Base-by-base conservation (phyloP, 129 eudicot genomes). In the Mikania micrantha region DNA sequence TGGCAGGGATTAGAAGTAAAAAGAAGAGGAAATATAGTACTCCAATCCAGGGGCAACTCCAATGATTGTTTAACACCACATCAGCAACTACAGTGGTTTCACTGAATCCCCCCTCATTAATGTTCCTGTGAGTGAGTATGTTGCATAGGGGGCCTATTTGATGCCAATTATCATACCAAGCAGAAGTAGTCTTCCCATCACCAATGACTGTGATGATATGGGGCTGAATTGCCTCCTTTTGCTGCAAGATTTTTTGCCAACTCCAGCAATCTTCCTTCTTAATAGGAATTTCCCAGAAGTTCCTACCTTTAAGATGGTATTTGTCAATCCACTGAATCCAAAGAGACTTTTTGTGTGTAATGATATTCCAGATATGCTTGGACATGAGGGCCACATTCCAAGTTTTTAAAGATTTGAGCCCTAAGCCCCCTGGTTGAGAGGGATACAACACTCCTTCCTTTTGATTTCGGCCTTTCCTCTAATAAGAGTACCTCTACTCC, bases 41-140 rank as follows among this genome's bases (percentile, higher is more conserved):
- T 15, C 45, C 45, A 40, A 3, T 40, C 15, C 3, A 0, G 15
- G 0, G 45, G 45, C 45, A 15, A 40, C 0, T 9, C 45, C 45
- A 40, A 0, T 9, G 3, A 1, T 12, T n/a, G 0, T 40, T 1
- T 0, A 1, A 1, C 0, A 9, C 1, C 2, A 40, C 2, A 1
- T 40, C n/a, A 8, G 0, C 1, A 10, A 40, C 45, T 0, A 0
- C 3, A 0, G 13, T 0, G 0, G 2, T 3, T 3, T n/a, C 0
- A 9, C 1, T 9, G 1, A 40, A 2, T 0, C 1, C 10, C 2
- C 3, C 45, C 13, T 40, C 45, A 40, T 0, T 0, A 15, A 40
- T 40, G 2, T 40, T 40, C 11, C 45, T 9, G 11, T 40, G 15
- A 10, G 45, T 8, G 2, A 58, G 13, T 4, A 13, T 4, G 1